phyloP scores from a whole-genome alignment of 2,329 filamentous ascomycete species.

The Ophiocordyceps australis region DNA sequence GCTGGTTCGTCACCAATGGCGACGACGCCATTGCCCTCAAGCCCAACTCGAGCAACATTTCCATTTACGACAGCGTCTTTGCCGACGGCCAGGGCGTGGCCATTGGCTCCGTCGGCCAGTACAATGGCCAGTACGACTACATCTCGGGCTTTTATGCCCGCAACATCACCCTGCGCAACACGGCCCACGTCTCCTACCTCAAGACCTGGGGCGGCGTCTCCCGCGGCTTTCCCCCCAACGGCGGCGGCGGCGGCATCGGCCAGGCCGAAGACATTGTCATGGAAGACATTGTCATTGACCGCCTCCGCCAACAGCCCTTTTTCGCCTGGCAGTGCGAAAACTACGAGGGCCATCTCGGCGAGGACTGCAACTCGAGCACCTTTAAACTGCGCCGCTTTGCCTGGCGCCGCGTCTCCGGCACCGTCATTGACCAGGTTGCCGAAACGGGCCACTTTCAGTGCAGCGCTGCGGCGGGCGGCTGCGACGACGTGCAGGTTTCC shows the following conservation, averaged over 20 bases:
- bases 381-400: slow-evolving; percentile 12
- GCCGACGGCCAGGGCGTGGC: slow-evolving; percentile 32
- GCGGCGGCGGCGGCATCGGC: slow-evolving; percentile 35
- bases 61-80: slow-evolving; percentile 27
- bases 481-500: slow-evolving; percentile 10
- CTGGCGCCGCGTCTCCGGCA: slow-evolving; percentile 11
- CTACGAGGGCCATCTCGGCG: slow-evolving; percentile 13
- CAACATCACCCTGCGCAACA: slow-evolving; percentile 26
- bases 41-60: slow-evolving; percentile 35
- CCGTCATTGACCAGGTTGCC: slow-evolving; percentile 7
- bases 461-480: slow-evolving; percentile 12
- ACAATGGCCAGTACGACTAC: slow-evolving; percentile 24
- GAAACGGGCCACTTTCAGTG: slow-evolving; percentile 12
- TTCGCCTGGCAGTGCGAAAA: slow-evolving; percentile 17
- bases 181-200: slow-evolving; percentile 28
- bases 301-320: slow-evolving; percentile 11
- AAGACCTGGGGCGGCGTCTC: slow-evolving; percentile 40
- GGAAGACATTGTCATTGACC: slow-evolving; percentile 11
- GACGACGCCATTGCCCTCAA: slow-evolving; percentile 36
- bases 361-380: slow-evolving; percentile 14
- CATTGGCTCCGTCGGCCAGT: slow-evolving; percentile 39
- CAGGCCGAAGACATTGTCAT: slow-evolving; percentile 13
- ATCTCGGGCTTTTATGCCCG: slow-evolving; percentile 28
- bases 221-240: slow-evolving; percentile 34
- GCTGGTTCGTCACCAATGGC: slow-evolving; percentile 30